These are phyloP conservation scores for Lachancea thermotolerans DNA, from an alignment of 805 yeast species.

Conservation along the genomic window DNA sequence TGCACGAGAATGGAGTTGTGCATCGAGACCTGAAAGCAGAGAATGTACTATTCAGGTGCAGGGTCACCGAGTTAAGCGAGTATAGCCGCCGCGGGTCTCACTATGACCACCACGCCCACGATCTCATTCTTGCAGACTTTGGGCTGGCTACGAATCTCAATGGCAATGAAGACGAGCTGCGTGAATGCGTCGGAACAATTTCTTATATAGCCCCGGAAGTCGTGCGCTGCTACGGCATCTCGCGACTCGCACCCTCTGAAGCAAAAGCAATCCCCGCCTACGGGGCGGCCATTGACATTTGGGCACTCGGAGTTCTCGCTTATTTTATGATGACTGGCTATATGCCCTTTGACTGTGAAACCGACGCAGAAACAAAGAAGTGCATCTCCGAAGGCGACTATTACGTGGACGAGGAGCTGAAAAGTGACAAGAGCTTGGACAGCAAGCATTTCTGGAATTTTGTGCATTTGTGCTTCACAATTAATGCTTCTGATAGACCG, in stretches of 20 bases:
- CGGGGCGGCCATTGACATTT: constrained; percentile 55
- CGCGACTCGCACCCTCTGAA: constrained; percentile 15
- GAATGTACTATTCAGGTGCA: constrained; percentile 46
- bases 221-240: constrained; percentile 34
- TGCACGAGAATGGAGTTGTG: constrained; percentile 53
- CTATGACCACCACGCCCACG: constrained; percentile 29
- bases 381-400: constrained; percentile 57
- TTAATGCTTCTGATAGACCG: constrained; percentile 41
- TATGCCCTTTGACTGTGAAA: constrained; percentile 72
- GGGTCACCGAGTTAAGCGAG: constrained; percentile 2
- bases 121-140: constrained; percentile 37
- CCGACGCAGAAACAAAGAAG: constrained; percentile 57
- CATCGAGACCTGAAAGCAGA: constrained; percentile 74
- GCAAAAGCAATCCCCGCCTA: constrained; percentile 33
- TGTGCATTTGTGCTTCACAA: constrained; percentile 44
- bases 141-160: constrained; percentile 52
- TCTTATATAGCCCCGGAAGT: constrained; percentile 76
- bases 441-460: constrained; percentile 48
- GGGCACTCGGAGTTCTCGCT: constrained; percentile 71
- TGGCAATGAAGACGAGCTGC: constrained; percentile 31
- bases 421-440: constrained; percentile 44
- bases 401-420: constrained; percentile 53
- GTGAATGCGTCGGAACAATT: constrained; percentile 58
- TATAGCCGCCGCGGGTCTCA: constrained; percentile 8
- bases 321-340: constrained; percentile 69